Evolutionary conservation across 164 flowering plant genomes (phyloP).

Genomic region (Vitis riparia): DNA sequence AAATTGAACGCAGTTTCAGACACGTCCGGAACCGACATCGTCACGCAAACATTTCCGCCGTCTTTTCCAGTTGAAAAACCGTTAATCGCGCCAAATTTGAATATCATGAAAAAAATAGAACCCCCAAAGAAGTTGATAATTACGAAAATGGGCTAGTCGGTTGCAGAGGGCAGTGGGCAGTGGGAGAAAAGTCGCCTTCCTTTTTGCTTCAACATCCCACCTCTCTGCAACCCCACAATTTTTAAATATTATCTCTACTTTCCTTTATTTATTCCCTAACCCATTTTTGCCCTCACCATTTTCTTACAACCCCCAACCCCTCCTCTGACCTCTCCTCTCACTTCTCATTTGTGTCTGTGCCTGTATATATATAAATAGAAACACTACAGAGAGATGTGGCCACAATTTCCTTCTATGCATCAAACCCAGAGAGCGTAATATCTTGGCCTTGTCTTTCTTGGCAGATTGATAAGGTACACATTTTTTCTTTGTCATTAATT

Average conservation of each 20-base stretch:
- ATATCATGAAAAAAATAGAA: not conserved
- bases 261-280: not conserved
- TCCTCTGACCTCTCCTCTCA: not conserved
- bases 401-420: not conserved
- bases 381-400: too few relatives aligned
- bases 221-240: conserved; percentile 25
- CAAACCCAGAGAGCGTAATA: not conserved
- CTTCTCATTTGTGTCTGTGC: too few relatives aligned
- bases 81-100: conserved; percentile 33
- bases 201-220: conserved; percentile 39
- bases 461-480: not conserved
- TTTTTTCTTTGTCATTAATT: not conserved
- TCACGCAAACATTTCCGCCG: not conserved
- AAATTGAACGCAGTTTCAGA: not conserved
- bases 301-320: conserved; percentile 2
- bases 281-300: conserved; percentile 9
- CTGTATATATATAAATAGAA: not conserved
- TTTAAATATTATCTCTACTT: conserved; percentile 6
- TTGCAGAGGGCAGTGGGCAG: conserved; percentile 11
- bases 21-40: not conserved
- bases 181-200: conserved; percentile 45
- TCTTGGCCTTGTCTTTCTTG: not conserved
- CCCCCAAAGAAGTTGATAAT: not conserved
- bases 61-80: conserved; percentile 22
- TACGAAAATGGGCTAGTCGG: conserved; percentile 1